Conservation (phyloP, 2,329 filamentous ascomycete species). For the Pseudogymnoascus sp. region DNA sequence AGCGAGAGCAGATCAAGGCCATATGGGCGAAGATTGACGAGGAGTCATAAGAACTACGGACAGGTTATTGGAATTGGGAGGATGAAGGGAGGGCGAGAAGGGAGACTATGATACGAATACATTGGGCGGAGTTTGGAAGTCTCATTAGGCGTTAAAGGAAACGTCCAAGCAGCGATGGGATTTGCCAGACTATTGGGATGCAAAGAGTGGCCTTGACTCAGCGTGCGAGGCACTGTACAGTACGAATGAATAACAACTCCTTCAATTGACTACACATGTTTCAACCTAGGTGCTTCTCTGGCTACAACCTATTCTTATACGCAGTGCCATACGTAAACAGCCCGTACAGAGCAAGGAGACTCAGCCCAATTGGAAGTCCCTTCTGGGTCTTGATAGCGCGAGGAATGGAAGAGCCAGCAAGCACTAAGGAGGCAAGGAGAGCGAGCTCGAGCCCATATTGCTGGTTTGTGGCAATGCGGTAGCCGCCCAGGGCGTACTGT, state of each 20-base stretch:
- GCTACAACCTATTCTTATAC: conserved; percentile 35
- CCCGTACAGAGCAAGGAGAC: conserved; percentile 72
- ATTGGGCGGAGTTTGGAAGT: conserved; percentile 9
- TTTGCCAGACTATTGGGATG: background rate
- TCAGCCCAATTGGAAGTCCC: conserved; percentile 75
- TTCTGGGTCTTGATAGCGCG: conserved; percentile 78
- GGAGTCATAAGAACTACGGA: conserved; percentile 45
- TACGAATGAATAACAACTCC: conserved; percentile 8
- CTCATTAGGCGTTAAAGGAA: conserved; percentile 8
- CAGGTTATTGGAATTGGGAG: background rate
- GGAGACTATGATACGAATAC: conserved; percentile 1
- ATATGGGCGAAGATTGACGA: conserved; percentile 74
- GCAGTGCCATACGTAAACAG: conserved; percentile 73
- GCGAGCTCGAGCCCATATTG: conserved; percentile 82
- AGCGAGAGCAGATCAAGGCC: conserved; percentile 68
- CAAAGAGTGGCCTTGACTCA: background rate
- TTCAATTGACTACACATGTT: background rate
- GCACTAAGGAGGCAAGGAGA: conserved; percentile 78
- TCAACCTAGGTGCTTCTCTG: background rate
- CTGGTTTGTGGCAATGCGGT: conserved; percentile 68
- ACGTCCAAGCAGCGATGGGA: conserved; percentile 7
- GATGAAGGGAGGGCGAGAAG: background rate
- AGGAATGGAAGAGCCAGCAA: conserved; percentile 79
- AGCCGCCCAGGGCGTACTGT: conserved; percentile 66
- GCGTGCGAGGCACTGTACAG: background rate